These are phyloP conservation scores for Microthyrium microscopicum DNA, from an alignment of 2,329 filamentous ascomycete genomes.

Conservation along the genomic window DNA sequence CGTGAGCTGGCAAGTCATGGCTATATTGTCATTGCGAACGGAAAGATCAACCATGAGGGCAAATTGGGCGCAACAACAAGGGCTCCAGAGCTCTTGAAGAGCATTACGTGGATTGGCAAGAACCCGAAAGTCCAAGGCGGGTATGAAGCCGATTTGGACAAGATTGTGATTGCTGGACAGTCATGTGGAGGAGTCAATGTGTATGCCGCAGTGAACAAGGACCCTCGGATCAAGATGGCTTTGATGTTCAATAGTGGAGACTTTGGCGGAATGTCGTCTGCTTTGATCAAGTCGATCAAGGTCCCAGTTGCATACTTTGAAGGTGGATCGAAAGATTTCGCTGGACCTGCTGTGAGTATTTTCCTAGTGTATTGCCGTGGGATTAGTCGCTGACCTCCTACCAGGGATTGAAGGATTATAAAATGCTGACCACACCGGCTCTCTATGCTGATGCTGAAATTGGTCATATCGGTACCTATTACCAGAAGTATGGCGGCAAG, in stretches of 20 bases:
- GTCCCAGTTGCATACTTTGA: slow-evolving; percentile 5
- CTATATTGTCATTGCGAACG: slow-evolving; percentile 2
- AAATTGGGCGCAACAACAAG: neutral
- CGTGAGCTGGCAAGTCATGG: slow-evolving; percentile 1
- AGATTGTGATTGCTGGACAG: neutral
- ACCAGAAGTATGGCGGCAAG: neutral
- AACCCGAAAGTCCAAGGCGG: neutral
- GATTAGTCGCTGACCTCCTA: neutral
- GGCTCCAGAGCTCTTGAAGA: neutral
- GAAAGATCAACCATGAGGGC: neutral
- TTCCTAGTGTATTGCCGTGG: neutral
- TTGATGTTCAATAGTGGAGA: neutral
- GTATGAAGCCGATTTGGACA: neutral
- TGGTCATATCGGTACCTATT: neutral
- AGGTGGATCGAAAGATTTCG: neutral
- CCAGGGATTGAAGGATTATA: neutral
- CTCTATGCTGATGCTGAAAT: neutral
- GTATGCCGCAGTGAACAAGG: neutral
- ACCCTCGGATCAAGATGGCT: neutral
- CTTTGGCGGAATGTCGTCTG: neutral
- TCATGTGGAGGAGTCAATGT: neutral
- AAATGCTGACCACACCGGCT: neutral
- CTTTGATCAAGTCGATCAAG: neutral
- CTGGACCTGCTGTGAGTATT: neutral
- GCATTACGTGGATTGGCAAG: neutral